Base-by-base conservation (phyloP, 805 yeast genomes). In the Pichia membranifaciens region DNA sequence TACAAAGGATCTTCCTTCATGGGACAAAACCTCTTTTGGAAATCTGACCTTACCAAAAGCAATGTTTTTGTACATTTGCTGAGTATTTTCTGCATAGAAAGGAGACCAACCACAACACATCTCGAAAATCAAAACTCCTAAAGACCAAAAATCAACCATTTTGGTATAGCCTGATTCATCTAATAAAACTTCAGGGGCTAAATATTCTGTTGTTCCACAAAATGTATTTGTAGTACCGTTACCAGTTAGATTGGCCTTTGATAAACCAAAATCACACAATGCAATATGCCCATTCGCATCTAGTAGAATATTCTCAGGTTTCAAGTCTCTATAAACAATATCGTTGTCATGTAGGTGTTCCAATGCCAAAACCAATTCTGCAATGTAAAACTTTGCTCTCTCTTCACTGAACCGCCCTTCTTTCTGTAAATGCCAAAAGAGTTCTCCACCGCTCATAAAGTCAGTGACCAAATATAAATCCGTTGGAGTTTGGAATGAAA, bases 91-190 rank as follows among this genome's bases (percentile, higher is more conserved):
- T 23, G 98, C 99, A 61, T 88, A 93, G 66, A 93, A 93, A 47
- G 99, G 99, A 4, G 96, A 86, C 99, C 98, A 93, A 44, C 99
- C 99, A 70, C 98, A 93, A 67, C 98, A 90, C 99, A 93, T 93
- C 70, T 93, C 99, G 67, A 93, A 93, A 40, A 93, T 89, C 49
- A 93, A 72, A 22, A 93, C 99, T 51, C 99, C 99, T 49, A 93
- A 71, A 2, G 98, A 90, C 99, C 99, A 93, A 59, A 93, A 93
- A 66, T 93, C 99, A 51, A 93, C 99, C 98, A 93, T 91, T 67
- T 90, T 89, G 34, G 98, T 93, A 70, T 93, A 93, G 16, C 99
- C 99, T 46, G 87, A 78, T 66, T 93, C 99, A 69, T 93, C 98
- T 45, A 93, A 74, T 56, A 93, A 73, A 16, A 93, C 95, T 67